Evolutionary conservation across 371 early-diverging fungal species (phyloP), one percentile per base, ranked within the genome.

Genomic region (Syncephalis plumigaleata): DNA sequence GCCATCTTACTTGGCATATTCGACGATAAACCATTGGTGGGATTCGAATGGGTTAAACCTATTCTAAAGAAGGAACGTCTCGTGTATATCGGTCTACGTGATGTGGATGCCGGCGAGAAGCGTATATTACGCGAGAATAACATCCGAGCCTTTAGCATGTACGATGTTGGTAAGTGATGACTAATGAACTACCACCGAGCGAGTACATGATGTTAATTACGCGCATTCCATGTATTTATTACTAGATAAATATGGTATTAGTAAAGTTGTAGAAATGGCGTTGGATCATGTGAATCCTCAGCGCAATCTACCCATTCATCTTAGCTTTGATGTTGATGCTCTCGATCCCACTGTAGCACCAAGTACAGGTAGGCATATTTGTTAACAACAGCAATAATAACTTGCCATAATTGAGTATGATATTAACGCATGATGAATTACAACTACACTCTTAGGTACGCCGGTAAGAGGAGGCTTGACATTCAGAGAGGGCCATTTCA

Each of bases 391-490:
- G n/a, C n/a, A 37, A 37, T 37, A 37, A 13, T 37, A 37, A 37
- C 3, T 13, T 17, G 42, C 17, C 15, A 42, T 18, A 17, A 42
- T 42, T 18, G 9, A 42, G 17, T 13, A 37, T 2, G 39, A 17
- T 38, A n/a, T 15, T 2, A 38, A 38, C 17, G 39, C 2, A n/a
- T 38, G 39, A 17, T 13, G 27, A 9, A 37, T n/a, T 44, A 7
- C 20, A 13, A 13, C 1, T 36, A 8, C 36, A 18, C 36, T 36
- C 25, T 5, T 54, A 62, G 80, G 89, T 38, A 95, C 97, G 5
- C 97, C 97, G 25, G 97, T 96, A 17, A 79, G 92, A 51, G 97
- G 95, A 47, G 97, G 97, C 21, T 60, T 96, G 48, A 83, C 91
- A 11, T 86, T 87, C 68, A 73, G 86, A 46, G 88, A 87, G 60